A percentile compares a stretch with the other conserved stretches of the same genome.
These are phyloP conservation scores for Metschnikowia cerradonensis DNA, from an alignment of 805 yeast species.

Conservation along the genomic window DNA sequence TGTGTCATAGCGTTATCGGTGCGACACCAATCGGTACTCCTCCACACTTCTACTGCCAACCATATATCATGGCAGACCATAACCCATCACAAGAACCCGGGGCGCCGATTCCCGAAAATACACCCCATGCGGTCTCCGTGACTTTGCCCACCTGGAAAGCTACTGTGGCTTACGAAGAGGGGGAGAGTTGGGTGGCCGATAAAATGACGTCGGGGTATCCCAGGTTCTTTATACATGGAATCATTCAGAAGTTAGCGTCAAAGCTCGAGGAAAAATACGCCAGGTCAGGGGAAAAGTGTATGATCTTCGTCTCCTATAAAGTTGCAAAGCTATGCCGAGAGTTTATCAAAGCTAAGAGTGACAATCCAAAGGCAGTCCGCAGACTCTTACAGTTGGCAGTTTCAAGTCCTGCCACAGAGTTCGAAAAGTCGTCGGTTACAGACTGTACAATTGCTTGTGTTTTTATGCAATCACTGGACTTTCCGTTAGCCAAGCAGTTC, in stretches of 20 bases:
- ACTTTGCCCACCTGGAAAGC: constrained; percentile 95
- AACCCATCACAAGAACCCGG: constrained; percentile 55
- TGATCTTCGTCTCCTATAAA: constrained; percentile 72
- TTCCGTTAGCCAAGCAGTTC: constrained; percentile 69
- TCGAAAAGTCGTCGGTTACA: constrained; percentile 54
- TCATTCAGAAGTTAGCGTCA: constrained; percentile 52
- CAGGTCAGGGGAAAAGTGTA: constrained; percentile 67
- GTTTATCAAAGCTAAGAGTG: constrained; percentile 50
- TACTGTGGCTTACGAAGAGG: constrained; percentile 88
- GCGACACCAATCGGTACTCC: not conserved
- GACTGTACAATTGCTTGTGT: constrained; percentile 74
- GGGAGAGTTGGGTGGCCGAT: constrained; percentile 71
- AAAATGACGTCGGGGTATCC: constrained; percentile 89
- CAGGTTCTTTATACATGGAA: constrained; percentile 66
- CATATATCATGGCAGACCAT: constrained; percentile 8
- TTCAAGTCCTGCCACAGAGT: constrained; percentile 56
- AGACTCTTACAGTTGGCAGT: constrained; percentile 73
- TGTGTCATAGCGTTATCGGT: constrained; percentile 10
- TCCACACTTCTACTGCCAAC: not conserved
- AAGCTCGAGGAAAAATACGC: constrained; percentile 68
- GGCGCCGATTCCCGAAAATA: constrained; percentile 81
- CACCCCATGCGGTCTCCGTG: constrained; percentile 91
- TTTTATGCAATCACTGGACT: constrained; percentile 62
- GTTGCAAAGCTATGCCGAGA: constrained; percentile 84
- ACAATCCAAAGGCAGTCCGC: constrained; percentile 24